Evolutionary conservation across 2,329 filamentous ascomycete species (phyloP).

Genomic region (Chaetothyriales sp.): DNA sequence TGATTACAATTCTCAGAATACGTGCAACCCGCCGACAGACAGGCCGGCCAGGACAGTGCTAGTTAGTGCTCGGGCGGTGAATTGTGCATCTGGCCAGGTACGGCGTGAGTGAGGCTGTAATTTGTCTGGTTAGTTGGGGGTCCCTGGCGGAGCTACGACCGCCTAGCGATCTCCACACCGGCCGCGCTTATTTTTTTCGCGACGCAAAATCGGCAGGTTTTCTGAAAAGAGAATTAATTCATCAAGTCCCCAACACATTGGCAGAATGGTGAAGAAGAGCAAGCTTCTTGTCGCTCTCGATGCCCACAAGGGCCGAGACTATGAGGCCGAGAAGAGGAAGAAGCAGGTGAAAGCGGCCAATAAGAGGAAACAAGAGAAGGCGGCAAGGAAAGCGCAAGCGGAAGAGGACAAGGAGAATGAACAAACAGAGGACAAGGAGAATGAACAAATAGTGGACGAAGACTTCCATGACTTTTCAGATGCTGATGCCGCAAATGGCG

Average conservation of each 20-base stretch:
- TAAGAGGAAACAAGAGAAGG: conserved; percentile 30
- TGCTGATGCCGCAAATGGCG: conserved; percentile 3
- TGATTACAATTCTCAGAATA: too few relatives aligned
- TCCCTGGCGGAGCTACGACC: too few relatives aligned
- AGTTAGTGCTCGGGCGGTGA: too few relatives aligned
- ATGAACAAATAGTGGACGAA: conserved; percentile 3
- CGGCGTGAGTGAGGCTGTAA: too few relatives aligned
- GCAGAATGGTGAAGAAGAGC: conserved; percentile 38
- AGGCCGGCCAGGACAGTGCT: too few relatives aligned
- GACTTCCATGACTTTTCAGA: conserved; percentile 2
- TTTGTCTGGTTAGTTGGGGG: too few relatives aligned
- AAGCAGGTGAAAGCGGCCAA: conserved; percentile 44
- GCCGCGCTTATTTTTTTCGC: not conserved
- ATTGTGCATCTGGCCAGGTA: too few relatives aligned
- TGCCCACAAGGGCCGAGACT: conserved; percentile 48
- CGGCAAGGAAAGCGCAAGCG: not conserved
- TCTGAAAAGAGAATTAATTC: not conserved
- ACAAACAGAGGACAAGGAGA: not conserved
- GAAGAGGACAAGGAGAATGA: conserved; percentile 1
- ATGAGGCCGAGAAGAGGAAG: conserved; percentile 63
- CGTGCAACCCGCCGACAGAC: too few relatives aligned
- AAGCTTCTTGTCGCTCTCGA: conserved; percentile 48
- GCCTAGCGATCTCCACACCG: not conserved
- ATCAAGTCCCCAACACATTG: not conserved
- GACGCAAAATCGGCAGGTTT: too few relatives aligned